Evolutionary conservation across 2,329 filamentous ascomycete genomes (phyloP).

Genomic region (Diaporthe humulicola): DNA sequence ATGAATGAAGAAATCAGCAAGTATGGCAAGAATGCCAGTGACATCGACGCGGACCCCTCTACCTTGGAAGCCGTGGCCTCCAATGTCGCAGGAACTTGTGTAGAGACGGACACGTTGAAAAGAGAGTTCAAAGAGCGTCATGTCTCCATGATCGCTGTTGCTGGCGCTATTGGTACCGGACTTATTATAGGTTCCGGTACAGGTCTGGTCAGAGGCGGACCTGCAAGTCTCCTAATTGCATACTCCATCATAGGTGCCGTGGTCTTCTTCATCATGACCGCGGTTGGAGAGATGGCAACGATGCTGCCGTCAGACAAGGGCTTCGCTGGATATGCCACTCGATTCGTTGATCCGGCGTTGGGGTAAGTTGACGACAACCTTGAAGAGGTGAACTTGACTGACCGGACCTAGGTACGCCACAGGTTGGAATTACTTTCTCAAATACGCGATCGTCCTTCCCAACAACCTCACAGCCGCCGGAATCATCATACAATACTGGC

Average conservation of each 20-base stretch:
- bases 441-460: conserved; percentile 54
- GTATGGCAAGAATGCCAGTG: not conserved
- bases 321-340: conserved; percentile 47
- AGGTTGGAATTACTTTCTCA: conserved; percentile 63
- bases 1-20: not conserved
- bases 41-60: not conserved
- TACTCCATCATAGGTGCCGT: conserved; percentile 60
- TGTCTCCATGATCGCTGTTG: conserved; percentile 32
- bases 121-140: conserved; percentile 24
- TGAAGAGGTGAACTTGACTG: not conserved
- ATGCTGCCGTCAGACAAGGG: conserved; percentile 47
- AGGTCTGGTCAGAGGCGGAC: conserved; percentile 61
- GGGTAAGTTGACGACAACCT: conserved; percentile 40
- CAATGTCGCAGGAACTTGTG: not conserved
- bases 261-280: conserved; percentile 68
- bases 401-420: conserved; percentile 51
- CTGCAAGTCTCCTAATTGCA: conserved; percentile 53
- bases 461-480: conserved; percentile 56
- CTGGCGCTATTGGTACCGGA: conserved; percentile 45
- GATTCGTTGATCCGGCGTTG: conserved; percentile 49
- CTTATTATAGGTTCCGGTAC: conserved; percentile 66
- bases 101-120: not conserved
- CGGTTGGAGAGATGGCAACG: conserved; percentile 52
- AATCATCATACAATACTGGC: conserved; percentile 54
- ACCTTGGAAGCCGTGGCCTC: not conserved